Evolutionary conservation across 108 stramenopile genomes (phyloP).

Genomic region (Schizochytrium sp.): DNA sequence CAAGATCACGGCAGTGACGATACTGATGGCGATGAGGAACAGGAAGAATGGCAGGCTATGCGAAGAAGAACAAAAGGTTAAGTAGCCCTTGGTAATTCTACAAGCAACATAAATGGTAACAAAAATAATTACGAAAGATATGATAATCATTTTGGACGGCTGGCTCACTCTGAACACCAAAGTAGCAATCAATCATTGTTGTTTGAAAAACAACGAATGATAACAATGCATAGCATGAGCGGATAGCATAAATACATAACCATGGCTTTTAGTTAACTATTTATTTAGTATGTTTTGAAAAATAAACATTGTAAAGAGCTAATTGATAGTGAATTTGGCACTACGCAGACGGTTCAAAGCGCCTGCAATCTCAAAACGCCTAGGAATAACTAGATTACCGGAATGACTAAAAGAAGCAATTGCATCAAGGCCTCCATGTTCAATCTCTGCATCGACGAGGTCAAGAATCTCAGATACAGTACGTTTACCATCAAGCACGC

Average conservation of each 20-base stretch:
- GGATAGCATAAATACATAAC: too few species aligned
- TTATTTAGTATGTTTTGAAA: too few species aligned
- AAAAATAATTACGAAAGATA: neutral
- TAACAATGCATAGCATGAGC: too few species aligned
- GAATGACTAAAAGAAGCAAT: slow-evolving; percentile 10
- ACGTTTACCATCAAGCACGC: neutral
- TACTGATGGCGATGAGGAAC: neutral
- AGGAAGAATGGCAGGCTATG: neutral
- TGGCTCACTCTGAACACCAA: too few species aligned
- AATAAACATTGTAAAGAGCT: neutral
- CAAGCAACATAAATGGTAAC: neutral
- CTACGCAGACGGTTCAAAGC: slow-evolving; percentile 67
- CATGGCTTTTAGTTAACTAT: too few species aligned
- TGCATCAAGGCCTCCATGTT: slow-evolving; percentile 64
- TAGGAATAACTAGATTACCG: slow-evolving; percentile 68
- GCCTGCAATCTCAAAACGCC: slow-evolving; percentile 72
- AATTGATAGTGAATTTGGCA: neutral
- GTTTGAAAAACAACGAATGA: neutral
- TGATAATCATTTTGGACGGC: neutral
- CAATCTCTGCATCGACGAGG: slow-evolving; percentile 63
- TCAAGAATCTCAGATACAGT: slow-evolving; percentile 64
- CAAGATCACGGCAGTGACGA: neutral
- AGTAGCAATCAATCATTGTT: neutral
- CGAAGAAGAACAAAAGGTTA: neutral
- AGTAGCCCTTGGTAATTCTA: neutral